phyloP scores from a whole-genome alignment of 2,329 filamentous ascomycete species.

The Cordyceps tenuipes region DNA sequence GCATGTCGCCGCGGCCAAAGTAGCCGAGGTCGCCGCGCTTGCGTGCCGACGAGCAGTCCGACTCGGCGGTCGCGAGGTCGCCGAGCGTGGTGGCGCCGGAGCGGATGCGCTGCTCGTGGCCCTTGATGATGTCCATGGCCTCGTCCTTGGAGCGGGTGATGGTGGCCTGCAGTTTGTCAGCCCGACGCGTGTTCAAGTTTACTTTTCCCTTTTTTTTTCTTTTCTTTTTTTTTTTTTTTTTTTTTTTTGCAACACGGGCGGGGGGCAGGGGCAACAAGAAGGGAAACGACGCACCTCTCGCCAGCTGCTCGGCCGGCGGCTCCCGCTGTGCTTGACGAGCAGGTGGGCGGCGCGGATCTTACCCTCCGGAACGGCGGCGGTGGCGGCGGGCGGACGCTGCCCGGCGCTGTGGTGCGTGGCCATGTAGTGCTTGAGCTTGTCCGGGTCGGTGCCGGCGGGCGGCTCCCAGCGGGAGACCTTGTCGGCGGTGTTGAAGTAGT shows the following conservation, averaged over 20 bases:
- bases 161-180: constrained; percentile 41
- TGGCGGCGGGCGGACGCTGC: constrained; percentile 28
- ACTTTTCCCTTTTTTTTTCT: no score
- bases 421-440: constrained; percentile 93
- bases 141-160: constrained; percentile 88
- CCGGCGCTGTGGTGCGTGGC: constrained; percentile 67
- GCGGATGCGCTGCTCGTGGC: constrained; percentile 68
- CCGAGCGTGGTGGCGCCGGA: constrained; percentile 61
- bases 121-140: constrained; percentile 67
- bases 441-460: constrained; percentile 76
- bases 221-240: no score
- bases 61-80: constrained; percentile 81
- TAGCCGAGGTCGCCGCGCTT: constrained; percentile 93
- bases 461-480: constrained; percentile 95
- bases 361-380: constrained; percentile 44
- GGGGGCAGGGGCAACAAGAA: no score
- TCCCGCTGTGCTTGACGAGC: constrained; percentile 86
- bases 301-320: constrained; percentile 87
- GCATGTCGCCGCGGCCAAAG: constrained; percentile 93
- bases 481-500: constrained; percentile 88
- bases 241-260: no score
- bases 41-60: constrained; percentile 89
- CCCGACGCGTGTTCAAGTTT: no score
- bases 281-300: constrained; percentile 48
- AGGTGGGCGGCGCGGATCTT: constrained; percentile 93